These are phyloP conservation scores for Dipteronia dyeriana DNA, from an alignment of 345 rosid genomes.

Conservation along the genomic window DNA sequence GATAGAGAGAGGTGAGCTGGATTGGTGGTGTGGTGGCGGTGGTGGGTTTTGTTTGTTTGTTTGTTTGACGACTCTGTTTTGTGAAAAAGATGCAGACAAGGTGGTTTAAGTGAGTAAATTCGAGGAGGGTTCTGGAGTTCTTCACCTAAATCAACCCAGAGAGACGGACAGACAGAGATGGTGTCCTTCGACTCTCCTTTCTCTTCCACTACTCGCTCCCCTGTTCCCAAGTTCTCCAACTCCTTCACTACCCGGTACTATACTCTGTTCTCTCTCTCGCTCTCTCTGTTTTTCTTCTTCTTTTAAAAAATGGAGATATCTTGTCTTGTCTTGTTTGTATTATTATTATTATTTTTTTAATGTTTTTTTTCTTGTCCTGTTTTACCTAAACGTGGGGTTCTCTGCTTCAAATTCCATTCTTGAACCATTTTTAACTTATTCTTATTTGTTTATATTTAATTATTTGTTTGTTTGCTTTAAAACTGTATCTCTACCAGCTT, in stretches of 20 bases:
- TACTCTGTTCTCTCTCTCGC: not conserved
- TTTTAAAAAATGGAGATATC: not conserved
- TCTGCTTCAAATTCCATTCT: not conserved
- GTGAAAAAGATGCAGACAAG: not conserved
- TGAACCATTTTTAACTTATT: not conserved
- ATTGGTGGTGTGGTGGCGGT: no score
- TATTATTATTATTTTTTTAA: no score
- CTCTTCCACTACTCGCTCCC: conserved; percentile 40
- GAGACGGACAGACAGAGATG: conserved; percentile 19
- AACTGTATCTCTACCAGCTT: not conserved
- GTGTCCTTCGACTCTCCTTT: conserved; percentile 28
- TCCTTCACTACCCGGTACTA: conserved; percentile 58
- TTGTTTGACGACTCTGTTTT: no score
- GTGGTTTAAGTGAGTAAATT: not conserved
- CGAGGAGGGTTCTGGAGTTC: not conserved
- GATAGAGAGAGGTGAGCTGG: not conserved
- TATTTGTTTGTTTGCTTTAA: no score
- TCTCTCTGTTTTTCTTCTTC: not conserved
- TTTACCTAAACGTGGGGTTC: not conserved
- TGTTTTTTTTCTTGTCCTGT: not conserved
- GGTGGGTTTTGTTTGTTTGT: not conserved
- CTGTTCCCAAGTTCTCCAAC: conserved; percentile 37
- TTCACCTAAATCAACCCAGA: not conserved
- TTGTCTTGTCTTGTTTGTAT: not conserved
- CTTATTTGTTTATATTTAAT: no score